A percentile compares a stretch with the other conserved stretches of the same genome.
These are phyloP conservation scores for Arxiozyma bovina DNA, from an alignment of 1,139 yeast genomes.

Conservation along the genomic window DNA sequence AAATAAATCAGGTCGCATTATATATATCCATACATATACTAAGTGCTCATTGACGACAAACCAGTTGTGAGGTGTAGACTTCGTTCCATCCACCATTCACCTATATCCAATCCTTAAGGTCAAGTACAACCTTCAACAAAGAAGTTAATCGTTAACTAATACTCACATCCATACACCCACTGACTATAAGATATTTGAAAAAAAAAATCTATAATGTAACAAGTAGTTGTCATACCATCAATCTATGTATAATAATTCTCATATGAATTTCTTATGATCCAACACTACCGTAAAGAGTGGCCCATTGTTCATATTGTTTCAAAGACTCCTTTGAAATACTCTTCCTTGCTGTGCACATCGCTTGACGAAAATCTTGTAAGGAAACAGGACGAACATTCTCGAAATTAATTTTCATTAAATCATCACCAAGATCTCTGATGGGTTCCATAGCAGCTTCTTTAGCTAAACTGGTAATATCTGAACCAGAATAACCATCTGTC, in stretches of 20 bases:
- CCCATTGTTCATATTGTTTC: conserved; percentile 47
- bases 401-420: conserved; percentile 44
- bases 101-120: neutral
- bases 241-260: neutral
- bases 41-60: too few relatives aligned
- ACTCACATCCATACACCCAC: neutral
- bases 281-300: conserved; percentile 32
- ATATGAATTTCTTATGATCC: conserved; percentile 22
- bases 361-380: conserved; percentile 42
- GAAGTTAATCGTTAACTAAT: too few relatives aligned
- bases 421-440: conserved; percentile 51
- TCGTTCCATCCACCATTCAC: neutral
- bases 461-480: conserved; percentile 58
- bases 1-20: neutral
- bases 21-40: too few relatives aligned
- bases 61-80: neutral
- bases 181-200: neutral
- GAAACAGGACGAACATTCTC: conserved; percentile 46
- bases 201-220: neutral
- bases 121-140: too few relatives aligned
- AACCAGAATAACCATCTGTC: conserved; percentile 54
- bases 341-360: conserved; percentile 47
- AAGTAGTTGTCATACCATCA: neutral
- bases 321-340: conserved; percentile 50
- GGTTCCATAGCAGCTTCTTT: conserved; percentile 72